A percentile compares a stretch with the other conserved stretches of the same genome.
These are phyloP conservation scores for Rhodotorula sp. DNA, from an alignment of 1,284 basidiomycete species.

Conservation along the genomic window DNA sequence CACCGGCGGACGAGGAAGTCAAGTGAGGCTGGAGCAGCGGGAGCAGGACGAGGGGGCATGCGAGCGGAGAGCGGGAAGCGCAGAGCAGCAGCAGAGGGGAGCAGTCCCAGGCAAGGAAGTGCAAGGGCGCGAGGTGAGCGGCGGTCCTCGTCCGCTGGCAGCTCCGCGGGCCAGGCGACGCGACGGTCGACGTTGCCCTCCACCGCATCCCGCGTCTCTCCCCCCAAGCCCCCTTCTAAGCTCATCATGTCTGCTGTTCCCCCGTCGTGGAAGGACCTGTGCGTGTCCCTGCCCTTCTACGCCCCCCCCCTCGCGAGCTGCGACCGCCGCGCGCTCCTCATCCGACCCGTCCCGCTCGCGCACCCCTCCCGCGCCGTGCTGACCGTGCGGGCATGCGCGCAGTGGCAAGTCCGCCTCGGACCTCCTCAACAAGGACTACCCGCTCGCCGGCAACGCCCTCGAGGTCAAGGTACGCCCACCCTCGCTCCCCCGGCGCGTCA, in stretches of 20 bases:
- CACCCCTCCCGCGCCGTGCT: neutral
- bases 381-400: neutral
- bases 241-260: constrained; percentile 7
- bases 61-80: too few relatives aligned
- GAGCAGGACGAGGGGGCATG: too few relatives aligned
- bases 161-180: too few relatives aligned
- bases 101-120: too few relatives aligned
- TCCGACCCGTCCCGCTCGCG: neutral
- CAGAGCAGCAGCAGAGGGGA: too few relatives aligned
- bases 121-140: too few relatives aligned
- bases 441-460: constrained; percentile 66
- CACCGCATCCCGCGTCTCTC: neutral
- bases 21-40: too few relatives aligned
- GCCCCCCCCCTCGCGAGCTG: neutral
- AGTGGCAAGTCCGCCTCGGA: constrained; percentile 93
- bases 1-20: too few relatives aligned
- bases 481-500: neutral
- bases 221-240: neutral
- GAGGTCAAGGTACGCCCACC: constrained; percentile 47
- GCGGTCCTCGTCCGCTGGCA: too few relatives aligned
- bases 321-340: too few relatives aligned
- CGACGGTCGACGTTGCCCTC: too few relatives aligned
- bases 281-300: neutral
- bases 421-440: constrained; percentile 91
- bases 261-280: constrained; percentile 30